Conservation (phyloP, 2,329 filamentous ascomycete species). For the Trichoderma brevicompactum region DNA sequence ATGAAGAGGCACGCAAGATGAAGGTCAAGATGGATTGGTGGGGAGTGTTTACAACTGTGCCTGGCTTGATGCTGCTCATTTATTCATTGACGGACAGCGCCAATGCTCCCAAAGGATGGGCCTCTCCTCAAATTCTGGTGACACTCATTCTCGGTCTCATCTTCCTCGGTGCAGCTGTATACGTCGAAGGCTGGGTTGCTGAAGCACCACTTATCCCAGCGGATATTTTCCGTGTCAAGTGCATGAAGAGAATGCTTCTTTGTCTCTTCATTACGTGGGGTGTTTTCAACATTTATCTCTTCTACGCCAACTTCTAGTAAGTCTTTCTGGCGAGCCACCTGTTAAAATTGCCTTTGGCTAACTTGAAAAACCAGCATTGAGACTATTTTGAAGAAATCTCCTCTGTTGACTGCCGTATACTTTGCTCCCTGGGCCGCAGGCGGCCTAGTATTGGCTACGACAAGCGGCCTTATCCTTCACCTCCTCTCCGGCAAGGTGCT, state of each 20-base stretch:
- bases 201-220: constrained; percentile 64
- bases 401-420: constrained; percentile 63
- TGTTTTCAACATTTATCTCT: constrained; percentile 64
- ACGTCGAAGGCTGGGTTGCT: constrained; percentile 68
- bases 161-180: constrained; percentile 58
- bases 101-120: constrained; percentile 65
- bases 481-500: constrained; percentile 57
- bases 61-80: constrained; percentile 66
- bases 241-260: constrained; percentile 61
- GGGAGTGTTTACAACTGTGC: constrained; percentile 57
- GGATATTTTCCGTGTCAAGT: constrained; percentile 65
- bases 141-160: constrained; percentile 61
- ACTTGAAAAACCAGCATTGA: constrained; percentile 49
- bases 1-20: constrained; percentile 38
- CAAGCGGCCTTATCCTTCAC: constrained; percentile 61
- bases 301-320: constrained; percentile 68
- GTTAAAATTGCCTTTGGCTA: background rate
- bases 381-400: constrained; percentile 54
- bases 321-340: constrained; percentile 31
- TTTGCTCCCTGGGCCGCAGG: constrained; percentile 62
- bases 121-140: constrained; percentile 65
- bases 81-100: constrained; percentile 71
- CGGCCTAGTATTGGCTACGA: constrained; percentile 59
- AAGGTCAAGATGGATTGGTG: constrained; percentile 63
- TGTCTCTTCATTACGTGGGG: constrained; percentile 57